Evolutionary conservation across 1,284 basidiomycete genomes (phyloP).

Genomic region (Ceratobasidium sp.): DNA sequence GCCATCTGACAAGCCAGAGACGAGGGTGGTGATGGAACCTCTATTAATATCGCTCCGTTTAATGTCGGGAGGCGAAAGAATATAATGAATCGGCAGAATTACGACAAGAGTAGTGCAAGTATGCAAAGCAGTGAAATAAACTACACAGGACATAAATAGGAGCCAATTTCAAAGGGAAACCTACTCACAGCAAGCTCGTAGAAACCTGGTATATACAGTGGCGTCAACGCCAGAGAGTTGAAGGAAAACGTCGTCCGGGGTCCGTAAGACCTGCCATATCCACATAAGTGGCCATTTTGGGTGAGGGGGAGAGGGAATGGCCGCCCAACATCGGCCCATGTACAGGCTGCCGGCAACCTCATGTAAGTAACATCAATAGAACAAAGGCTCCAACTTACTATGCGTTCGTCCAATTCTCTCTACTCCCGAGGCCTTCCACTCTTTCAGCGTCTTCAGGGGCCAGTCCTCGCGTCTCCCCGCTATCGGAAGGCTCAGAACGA

Average conservation of each 20-base stretch:
- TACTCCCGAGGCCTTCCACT: constrained; percentile 24
- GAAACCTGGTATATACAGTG: constrained; percentile 80
- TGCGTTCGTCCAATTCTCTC: constrained; percentile 42
- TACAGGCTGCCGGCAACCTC: constrained; percentile 36
- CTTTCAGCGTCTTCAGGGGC: constrained; percentile 12
- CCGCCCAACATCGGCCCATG: constrained; percentile 43
- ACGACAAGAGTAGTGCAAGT: constrained; percentile 81
- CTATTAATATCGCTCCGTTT: constrained; percentile 72
- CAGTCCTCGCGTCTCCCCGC: constrained; percentile 17
- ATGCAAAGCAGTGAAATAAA: constrained; percentile 78
- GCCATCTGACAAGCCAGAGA: constrained; percentile 63
- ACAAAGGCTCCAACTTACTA: constrained; percentile 21
- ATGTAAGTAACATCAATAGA: constrained; percentile 6
- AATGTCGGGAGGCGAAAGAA: constrained; percentile 70
- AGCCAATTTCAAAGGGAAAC: not conserved
- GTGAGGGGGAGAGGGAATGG: constrained; percentile 56
- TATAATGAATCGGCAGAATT: constrained; percentile 84
- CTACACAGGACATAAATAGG: constrained; percentile 51
- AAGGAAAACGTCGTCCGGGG: constrained; percentile 76
- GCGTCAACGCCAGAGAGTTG: constrained; percentile 84
- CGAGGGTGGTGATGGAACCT: constrained; percentile 86
- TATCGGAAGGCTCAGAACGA: constrained; percentile 26
- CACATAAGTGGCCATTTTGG: constrained; percentile 77
- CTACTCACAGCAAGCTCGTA: constrained; percentile 69
- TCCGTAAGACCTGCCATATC: constrained; percentile 73